phyloP scores from a whole-genome alignment of 148 eudicot genomes.

The Rhododendron vialii region DNA sequence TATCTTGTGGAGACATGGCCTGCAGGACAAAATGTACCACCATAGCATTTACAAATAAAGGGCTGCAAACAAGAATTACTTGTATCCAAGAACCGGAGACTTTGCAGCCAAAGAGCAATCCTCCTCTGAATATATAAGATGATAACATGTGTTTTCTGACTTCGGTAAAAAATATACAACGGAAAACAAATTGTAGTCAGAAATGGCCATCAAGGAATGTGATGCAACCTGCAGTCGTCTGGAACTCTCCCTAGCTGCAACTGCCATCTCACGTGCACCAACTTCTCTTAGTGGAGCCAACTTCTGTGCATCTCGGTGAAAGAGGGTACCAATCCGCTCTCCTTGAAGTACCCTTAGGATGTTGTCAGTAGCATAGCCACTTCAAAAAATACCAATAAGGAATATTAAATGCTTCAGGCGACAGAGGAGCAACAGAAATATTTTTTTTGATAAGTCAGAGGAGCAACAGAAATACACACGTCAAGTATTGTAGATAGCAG shows the following conservation, averaged over 20 bases:
- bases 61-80: neutral
- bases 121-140: neutral
- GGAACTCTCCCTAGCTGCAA: constrained; percentile 86
- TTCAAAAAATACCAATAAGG: constrained; percentile 19
- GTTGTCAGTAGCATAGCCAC: constrained; percentile 76
- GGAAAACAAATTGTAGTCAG: neutral
- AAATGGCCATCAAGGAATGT: neutral
- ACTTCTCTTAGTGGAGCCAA: constrained; percentile 54
- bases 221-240: constrained; percentile 74
- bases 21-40: constrained; percentile 24
- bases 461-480: neutral
- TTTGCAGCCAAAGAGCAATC: neutral
- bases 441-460: no score
- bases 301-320: constrained; percentile 70
- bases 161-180: neutral
- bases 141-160: neutral
- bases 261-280: constrained; percentile 82
- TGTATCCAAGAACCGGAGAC: neutral
- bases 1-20: constrained; percentile 71
- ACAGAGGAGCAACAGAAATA: neutral
- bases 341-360: constrained; percentile 76
- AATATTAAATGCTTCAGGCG: neutral
- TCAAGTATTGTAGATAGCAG: neutral
- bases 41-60: neutral
- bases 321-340: constrained; percentile 72